phyloP scores from a whole-genome alignment of 2,329 filamentous ascomycete species.

The Fusarium sp. region DNA sequence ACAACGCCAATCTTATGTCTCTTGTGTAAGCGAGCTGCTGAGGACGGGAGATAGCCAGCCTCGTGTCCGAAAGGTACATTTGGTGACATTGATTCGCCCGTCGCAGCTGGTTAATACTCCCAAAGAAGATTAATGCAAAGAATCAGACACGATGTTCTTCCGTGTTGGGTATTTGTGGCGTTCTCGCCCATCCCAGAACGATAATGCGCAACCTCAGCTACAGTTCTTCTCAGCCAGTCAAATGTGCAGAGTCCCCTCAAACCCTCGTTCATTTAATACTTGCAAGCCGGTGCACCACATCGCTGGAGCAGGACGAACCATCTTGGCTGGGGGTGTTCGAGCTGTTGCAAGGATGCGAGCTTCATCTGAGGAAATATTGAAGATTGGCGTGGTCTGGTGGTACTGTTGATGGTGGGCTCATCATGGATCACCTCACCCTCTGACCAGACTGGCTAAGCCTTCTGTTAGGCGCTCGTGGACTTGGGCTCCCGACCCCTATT shows the following conservation, averaged over 20 bases:
- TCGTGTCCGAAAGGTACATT: constrained; percentile 30
- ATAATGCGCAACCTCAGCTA: constrained; percentile 25
- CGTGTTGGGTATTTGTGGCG: constrained; percentile 24
- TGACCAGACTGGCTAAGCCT: constrained; percentile 21
- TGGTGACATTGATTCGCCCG: constrained; percentile 33
- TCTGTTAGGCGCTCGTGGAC: constrained; percentile 27
- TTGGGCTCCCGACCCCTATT: constrained; percentile 43
- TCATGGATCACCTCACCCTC: constrained; percentile 48
- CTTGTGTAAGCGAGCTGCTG: not conserved
- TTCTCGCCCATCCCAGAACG: constrained; percentile 17
- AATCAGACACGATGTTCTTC: constrained; percentile 23
- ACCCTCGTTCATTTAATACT: constrained; percentile 12
- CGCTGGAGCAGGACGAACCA: constrained; percentile 39
- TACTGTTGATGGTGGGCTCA: constrained; percentile 45
- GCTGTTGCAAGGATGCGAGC: constrained; percentile 22
- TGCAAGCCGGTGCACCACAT: constrained; percentile 26
- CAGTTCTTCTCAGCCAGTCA: constrained; percentile 33
- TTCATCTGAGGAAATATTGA: constrained; percentile 31
- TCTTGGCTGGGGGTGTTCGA: constrained; percentile 40
- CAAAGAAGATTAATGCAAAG: constrained; percentile 41
- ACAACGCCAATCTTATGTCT: constrained; percentile 33
- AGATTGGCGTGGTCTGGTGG: constrained; percentile 39
- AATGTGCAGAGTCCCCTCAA: constrained; percentile 26
- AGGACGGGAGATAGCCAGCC: not conserved
- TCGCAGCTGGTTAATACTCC: constrained; percentile 24